Percentiles rank a stretch among this genome's conserved stretches.
phyloP scores from a whole-genome alignment of 805 yeast species.

The Kodamaea neixiangensis region DNA sequence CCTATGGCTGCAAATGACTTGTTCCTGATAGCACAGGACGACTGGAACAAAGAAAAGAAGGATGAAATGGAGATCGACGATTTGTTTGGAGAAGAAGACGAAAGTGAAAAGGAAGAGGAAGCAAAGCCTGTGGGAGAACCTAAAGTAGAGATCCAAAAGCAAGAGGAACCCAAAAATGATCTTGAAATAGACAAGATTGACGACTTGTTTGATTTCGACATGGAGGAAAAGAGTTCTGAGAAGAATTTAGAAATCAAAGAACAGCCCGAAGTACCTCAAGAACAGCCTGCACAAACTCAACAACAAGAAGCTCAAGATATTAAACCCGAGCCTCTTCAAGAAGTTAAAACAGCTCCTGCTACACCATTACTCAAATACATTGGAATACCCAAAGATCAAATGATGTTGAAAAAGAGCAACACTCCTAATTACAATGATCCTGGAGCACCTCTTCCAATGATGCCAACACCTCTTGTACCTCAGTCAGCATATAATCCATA shows the following conservation, averaged over 20 bases:
- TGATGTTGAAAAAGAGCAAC: conserved; percentile 45
- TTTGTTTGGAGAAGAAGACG: conserved; percentile 33
- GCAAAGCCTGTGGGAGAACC: conserved; percentile 14
- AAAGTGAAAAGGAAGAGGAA: conserved; percentile 7
- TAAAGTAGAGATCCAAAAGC: conserved; percentile 1
- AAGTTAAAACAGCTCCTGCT: background rate
- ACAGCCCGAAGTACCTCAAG: background rate
- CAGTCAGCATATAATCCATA: background rate
- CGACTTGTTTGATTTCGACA: conserved; percentile 2
- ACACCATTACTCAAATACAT: conserved; percentile 20
- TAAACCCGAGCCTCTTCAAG: background rate
- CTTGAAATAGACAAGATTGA: conserved; percentile 5
- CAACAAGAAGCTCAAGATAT: background rate
- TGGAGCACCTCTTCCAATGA: conserved; percentile 75
- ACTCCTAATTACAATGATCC: conserved; percentile 72
- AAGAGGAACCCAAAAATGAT: conserved; percentile 7
- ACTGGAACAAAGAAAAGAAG: conserved; percentile 7
- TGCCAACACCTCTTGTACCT: conserved; percentile 36
- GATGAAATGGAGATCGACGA: conserved; percentile 31
- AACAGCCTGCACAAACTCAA: background rate
- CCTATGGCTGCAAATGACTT: conserved; percentile 16
- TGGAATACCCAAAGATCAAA: conserved; percentile 61
- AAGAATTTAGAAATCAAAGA: background rate
- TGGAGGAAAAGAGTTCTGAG: conserved; percentile 13
- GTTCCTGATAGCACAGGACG: conserved; percentile 10